Evolutionary conservation across 441 rosid genomes (phyloP).

Genomic region (Pelargonium citronellum): DNA sequence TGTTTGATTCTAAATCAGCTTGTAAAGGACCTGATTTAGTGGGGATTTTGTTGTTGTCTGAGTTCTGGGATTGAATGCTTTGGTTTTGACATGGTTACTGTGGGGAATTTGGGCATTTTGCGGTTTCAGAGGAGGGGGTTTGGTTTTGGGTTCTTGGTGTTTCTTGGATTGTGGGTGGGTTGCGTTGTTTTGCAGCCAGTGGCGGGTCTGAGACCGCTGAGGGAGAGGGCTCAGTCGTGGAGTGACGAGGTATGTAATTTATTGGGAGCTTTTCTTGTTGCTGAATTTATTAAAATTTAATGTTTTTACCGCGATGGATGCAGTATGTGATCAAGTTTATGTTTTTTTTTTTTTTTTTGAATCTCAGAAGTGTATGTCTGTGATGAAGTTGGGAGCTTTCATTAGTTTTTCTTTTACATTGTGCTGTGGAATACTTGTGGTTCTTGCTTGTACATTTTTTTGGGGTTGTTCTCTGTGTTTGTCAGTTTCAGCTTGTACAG

Average conservation of each 20-base stretch:
- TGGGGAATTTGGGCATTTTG: constrained; percentile 24
- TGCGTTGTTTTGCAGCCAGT: constrained; percentile 39
- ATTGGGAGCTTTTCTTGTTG: background rate
- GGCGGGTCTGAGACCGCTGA: constrained; percentile 64
- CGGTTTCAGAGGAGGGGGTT: constrained; percentile 28
- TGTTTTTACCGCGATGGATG: constrained; percentile 15
- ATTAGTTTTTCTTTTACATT: background rate
- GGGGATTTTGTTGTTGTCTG: constrained; percentile 18
- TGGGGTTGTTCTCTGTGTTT: background rate
- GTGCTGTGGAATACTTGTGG: background rate
- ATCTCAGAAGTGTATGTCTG: background rate
- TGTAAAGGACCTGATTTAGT: constrained; percentile 10
- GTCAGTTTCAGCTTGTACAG: background rate
- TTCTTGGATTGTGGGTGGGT: constrained; percentile 29
- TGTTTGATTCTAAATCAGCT: constrained; percentile 4
- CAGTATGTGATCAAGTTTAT: background rate
- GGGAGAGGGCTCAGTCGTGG: constrained; percentile 78
- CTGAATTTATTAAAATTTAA: constrained; percentile 15
- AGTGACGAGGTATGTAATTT: constrained; percentile 68
- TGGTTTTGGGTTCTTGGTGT: constrained; percentile 39
- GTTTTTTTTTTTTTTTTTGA: background rate
- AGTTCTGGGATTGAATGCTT: constrained; percentile 21
- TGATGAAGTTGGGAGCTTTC: background rate
- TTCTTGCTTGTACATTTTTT: background rate
- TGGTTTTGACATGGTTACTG: constrained; percentile 39